A percentile compares a stretch with the other conserved stretches of the same genome.
Conservation (phyloP, 2,329 filamentous ascomycete species). For the Phialophora tarda region DNA sequence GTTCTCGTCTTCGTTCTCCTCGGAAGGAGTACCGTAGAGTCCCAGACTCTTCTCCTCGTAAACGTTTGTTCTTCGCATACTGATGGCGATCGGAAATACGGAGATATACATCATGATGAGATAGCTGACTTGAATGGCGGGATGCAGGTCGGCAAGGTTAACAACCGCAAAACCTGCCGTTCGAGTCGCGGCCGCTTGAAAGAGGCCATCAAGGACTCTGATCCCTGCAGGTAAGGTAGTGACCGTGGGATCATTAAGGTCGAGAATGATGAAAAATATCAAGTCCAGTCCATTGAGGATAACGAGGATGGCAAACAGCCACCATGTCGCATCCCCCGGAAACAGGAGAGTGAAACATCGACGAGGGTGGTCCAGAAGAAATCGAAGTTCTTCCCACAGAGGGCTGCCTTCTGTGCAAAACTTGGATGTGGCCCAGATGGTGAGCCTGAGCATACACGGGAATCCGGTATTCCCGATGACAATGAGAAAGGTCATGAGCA, state of each 20-base stretch:
- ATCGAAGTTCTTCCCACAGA: slow-evolving; percentile 86
- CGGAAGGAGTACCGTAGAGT: slow-evolving; percentile 73
- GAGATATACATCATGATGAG: slow-evolving; percentile 71
- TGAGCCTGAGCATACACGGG: slow-evolving; percentile 69
- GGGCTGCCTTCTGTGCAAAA: slow-evolving; percentile 69
- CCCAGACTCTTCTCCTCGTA: slow-evolving; percentile 68
- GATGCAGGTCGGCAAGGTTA: slow-evolving; percentile 77
- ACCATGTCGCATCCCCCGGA: slow-evolving; percentile 89
- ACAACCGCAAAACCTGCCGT: slow-evolving; percentile 89
- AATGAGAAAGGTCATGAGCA: slow-evolving; percentile 50
- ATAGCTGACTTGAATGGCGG: slow-evolving; percentile 77
- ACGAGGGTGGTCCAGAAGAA: slow-evolving; percentile 90
- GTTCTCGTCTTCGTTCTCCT: slow-evolving; percentile 59
- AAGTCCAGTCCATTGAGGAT: slow-evolving; percentile 83
- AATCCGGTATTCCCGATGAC: slow-evolving; percentile 55
- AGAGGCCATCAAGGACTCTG: slow-evolving; percentile 82
- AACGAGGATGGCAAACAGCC: slow-evolving; percentile 86
- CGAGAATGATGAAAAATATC: slow-evolving; percentile 89
- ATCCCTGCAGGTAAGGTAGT: slow-evolving; percentile 71
- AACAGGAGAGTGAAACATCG: slow-evolving; percentile 96
- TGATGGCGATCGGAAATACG: slow-evolving; percentile 66
- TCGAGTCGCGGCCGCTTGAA: slow-evolving; percentile 86
- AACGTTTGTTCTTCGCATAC: slow-evolving; percentile 64
- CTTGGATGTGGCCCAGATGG: slow-evolving; percentile 82
- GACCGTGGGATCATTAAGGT: slow-evolving; percentile 76